Conservation (phyloP, 169 alveolate species). For the Eimeria praecox region DNA sequence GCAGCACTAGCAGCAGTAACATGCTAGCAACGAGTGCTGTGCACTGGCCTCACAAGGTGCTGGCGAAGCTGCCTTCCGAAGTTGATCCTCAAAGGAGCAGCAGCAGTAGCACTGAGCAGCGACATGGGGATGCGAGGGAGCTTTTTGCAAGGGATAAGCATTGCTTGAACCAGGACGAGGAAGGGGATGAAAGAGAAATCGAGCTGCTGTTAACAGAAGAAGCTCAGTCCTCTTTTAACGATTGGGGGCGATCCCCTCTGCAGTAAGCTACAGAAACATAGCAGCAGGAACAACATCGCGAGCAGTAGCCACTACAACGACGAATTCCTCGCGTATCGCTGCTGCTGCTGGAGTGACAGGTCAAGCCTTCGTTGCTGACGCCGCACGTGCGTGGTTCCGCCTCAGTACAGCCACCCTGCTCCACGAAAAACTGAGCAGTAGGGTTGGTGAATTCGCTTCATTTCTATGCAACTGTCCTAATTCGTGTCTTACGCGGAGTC, state of each 20-base stretch:
- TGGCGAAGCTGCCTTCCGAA: constrained; percentile 37
- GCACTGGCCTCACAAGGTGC: constrained; percentile 1
- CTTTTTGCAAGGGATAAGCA: not conserved
- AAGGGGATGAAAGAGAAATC: not conserved
- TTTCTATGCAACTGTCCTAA: not conserved
- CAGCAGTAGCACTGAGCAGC: not conserved
- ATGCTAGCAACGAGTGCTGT: not conserved
- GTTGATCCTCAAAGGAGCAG: not conserved
- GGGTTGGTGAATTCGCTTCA: not conserved
- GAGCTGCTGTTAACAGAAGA: not conserved
- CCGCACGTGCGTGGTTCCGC: not conserved
- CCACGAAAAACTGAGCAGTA: not conserved
- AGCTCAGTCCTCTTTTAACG: constrained; percentile 1
- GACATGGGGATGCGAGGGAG: not conserved
- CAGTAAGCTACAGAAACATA: not conserved
- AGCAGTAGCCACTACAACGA: not conserved
- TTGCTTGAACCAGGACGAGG: not conserved
- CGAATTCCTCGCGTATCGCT: not conserved
- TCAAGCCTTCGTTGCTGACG: not conserved
- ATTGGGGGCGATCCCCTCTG: not conserved
- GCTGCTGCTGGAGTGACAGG: not conserved
- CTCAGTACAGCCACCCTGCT: not conserved
- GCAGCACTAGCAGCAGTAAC: constrained; percentile 10
- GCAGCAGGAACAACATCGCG: not conserved
- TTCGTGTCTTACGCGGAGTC: not conserved